Evolutionary conservation across 768 basidiomycete genomes (phyloP), one percentile per base, ranked within the genome.

Genomic region (Tephrocybe sp.): DNA sequence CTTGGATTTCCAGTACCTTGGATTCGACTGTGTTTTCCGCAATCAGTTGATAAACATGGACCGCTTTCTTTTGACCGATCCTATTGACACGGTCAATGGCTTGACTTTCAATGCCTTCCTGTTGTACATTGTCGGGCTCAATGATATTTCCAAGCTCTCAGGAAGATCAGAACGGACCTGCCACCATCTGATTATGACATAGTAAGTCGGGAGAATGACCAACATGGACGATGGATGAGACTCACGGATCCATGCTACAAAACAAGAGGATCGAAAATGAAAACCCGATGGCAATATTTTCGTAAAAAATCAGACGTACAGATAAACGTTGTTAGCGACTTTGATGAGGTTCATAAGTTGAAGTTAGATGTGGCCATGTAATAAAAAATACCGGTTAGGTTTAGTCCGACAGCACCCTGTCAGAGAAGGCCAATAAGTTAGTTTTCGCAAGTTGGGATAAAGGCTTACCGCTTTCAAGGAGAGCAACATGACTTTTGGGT

Each of bases 1-100:
- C 87, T 63, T 94, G 92, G 52, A 94, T 94, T 21, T 89, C 90
- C 37, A 94, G 74, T 36, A 84, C 91, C 66, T 89, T 92, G 11
- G 88, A 78, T 65, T 94, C 92, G 1, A 94, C 84, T 0, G 92
- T 94, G 57, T 92, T 77, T 57, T 93, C 91, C 0, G 92, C 90
- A 47, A 94, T 91, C 41, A 94, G 69, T 58, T 94, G 92, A 61
- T 92, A 94, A 16, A 94, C 91, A 55, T 87, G 84, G 25, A 94
- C 91, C 1, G 78, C 71, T 62, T 86, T 91, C 54, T 67, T 88
- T 64, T 94, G 92, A 12, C 92, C 92, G 53, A 92, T 91, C 43
- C 88, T 80, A 58, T 91, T 91, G 48, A 86, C 86, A 56, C 87
- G 71, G 61, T 89, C 88, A 45, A 91, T 84, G 2, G 89, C 88